A percentile compares a stretch with the other conserved stretches of the same genome.
Evolutionary conservation across 208 protist genomes (phyloP).

Genomic region (Trypanosoma rangeli): DNA sequence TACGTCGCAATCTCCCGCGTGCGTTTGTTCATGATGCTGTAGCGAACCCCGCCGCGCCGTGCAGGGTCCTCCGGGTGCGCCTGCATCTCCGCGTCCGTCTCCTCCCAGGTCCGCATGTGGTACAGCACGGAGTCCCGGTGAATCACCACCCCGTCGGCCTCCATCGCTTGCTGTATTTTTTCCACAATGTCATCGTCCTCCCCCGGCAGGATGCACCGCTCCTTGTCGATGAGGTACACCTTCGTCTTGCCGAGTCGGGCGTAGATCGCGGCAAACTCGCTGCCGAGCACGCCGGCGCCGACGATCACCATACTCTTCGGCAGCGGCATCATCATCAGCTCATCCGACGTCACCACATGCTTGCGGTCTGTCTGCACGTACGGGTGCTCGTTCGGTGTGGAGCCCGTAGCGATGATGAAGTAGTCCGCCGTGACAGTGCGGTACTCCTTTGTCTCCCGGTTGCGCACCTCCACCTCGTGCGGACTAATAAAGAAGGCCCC

Average conservation of each 20-base stretch:
- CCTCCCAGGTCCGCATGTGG: conserved; percentile 67
- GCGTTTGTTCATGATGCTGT: conserved; percentile 66
- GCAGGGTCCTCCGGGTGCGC: conserved; percentile 22
- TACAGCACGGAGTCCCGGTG: conserved; percentile 79
- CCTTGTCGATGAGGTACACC: conserved; percentile 74
- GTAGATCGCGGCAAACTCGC: conserved; percentile 80
- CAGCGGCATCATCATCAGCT: conserved; percentile 67
- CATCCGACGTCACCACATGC: conserved; percentile 66
- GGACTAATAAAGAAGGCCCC: conserved; percentile 57
- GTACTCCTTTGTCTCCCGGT: conserved; percentile 48
- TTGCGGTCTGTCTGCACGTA: conserved; percentile 50
- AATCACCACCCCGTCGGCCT: conserved; percentile 45
- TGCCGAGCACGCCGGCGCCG: conserved; percentile 70
- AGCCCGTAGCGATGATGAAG: conserved; percentile 81
- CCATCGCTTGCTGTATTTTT: conserved; percentile 46
- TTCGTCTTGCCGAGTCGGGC: conserved; percentile 66
- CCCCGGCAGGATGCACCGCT: conserved; percentile 53
- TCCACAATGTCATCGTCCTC: conserved; percentile 72
- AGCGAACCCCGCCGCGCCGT: conserved; percentile 54
- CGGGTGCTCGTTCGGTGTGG: conserved; percentile 53
- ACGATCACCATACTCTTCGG: conserved; percentile 76
- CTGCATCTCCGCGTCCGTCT: conserved; percentile 28
- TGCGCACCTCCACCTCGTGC: conserved; percentile 52
- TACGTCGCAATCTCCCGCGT: conserved; percentile 55
- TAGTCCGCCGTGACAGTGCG: conserved; percentile 68